A percentile compares a stretch with the other conserved stretches of the same genome.
phyloP scores from a whole-genome alignment of 2,329 filamentous ascomycete genomes.

The Zelopaecilomyces penicillatus region DNA sequence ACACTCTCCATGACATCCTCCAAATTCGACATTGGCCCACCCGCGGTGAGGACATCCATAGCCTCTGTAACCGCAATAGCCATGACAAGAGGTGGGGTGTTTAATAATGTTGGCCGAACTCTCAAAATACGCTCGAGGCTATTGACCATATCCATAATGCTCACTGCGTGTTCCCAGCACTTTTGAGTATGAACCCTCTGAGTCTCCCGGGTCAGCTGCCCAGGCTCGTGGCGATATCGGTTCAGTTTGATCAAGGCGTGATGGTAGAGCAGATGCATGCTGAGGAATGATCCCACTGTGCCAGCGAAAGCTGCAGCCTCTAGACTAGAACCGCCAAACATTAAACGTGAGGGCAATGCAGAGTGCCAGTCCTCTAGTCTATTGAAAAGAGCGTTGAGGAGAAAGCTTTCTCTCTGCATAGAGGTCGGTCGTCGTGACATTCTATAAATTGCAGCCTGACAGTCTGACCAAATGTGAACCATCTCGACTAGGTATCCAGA shows the following conservation, averaged over 20 bases:
- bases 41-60: conserved; percentile 57
- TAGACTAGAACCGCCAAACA: conserved; percentile 49
- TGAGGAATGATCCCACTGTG: conserved; percentile 49
- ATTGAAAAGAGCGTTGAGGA: conserved; percentile 38
- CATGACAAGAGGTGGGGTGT: conserved; percentile 50
- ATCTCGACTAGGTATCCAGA: conserved; percentile 57
- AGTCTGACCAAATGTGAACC: conserved; percentile 56
- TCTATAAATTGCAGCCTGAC: conserved; percentile 49
- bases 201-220: conserved; percentile 29
- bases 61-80: conserved; percentile 56
- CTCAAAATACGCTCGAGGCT: conserved; percentile 30
- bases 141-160: conserved; percentile 40
- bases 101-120: conserved; percentile 21
- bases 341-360: conserved; percentile 46
- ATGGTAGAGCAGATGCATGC: conserved; percentile 60
- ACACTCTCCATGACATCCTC: conserved; percentile 45
- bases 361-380: conserved; percentile 51
- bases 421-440: conserved; percentile 21
- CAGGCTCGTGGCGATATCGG: conserved; percentile 42
- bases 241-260: conserved; percentile 57
- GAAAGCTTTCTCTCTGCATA: conserved; percentile 19
- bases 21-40: conserved; percentile 44
- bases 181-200: conserved; percentile 37
- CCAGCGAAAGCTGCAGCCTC: conserved; percentile 45
- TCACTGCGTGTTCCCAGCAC: conserved; percentile 43